phyloP scores from a whole-genome alignment of 2,329 filamentous ascomycete genomes.

The Dactylonectria macrodidyma region DNA sequence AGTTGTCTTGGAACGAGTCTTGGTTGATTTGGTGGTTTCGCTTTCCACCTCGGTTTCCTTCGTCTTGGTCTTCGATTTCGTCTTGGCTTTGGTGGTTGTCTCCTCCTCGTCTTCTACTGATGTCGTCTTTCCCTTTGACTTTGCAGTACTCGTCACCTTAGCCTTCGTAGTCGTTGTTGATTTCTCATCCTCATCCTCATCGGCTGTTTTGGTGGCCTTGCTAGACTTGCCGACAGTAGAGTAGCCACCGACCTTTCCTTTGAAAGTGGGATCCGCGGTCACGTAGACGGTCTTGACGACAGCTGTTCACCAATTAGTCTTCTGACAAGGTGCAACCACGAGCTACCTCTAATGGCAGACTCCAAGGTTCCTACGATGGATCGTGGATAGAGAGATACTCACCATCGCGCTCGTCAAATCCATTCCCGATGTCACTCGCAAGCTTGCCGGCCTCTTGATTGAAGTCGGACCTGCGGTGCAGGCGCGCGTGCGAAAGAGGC shows the following conservation, averaged over 20 bases:
- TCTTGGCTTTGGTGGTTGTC: conserved; percentile 35
- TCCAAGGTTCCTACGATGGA: background rate
- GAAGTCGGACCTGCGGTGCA: conserved; percentile 47
- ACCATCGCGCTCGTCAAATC: conserved; percentile 20
- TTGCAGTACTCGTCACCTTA: conserved; percentile 31
- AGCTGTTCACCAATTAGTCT: conserved; percentile 37
- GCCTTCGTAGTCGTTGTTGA: conserved; percentile 20
- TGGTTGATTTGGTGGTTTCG: conserved; percentile 19
- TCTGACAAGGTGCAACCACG: conserved; percentile 31
- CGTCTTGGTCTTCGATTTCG: conserved; percentile 31
- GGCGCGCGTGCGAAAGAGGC: conserved; percentile 48
- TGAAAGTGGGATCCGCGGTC: conserved; percentile 59
- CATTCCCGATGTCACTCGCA: conserved; percentile 34
- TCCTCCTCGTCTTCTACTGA: conserved; percentile 41
- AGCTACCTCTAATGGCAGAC: conserved; percentile 32
- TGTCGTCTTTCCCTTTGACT: conserved; percentile 36
- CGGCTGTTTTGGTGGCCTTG: conserved; percentile 33
- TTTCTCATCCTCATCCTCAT: conserved; percentile 17
- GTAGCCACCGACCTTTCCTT: conserved; percentile 61
- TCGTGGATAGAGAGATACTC: background rate
- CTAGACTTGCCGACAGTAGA: conserved; percentile 51
- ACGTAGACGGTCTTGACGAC: conserved; percentile 58
- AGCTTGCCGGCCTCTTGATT: conserved; percentile 49
- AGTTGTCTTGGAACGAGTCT: conserved; percentile 33
- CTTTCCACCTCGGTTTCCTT: conserved; percentile 23